phyloP scores from a whole-genome alignment of 2,329 filamentous ascomycete species.

The Aspergillus fischeri region DNA sequence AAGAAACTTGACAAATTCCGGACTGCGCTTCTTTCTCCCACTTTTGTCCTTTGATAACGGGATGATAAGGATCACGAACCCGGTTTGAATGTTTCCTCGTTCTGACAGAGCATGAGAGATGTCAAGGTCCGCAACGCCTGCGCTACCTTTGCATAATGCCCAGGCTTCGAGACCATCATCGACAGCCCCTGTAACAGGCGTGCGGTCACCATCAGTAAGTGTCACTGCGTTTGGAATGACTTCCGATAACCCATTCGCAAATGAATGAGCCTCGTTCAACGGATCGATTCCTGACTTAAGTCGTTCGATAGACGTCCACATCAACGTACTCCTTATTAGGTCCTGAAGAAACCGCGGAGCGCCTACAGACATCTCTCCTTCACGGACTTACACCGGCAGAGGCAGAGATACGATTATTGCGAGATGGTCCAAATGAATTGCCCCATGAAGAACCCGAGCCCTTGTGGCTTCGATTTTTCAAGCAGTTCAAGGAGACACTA shows the following conservation, averaged over 20 bases:
- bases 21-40: neutral
- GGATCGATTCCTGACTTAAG: conserved; percentile 13
- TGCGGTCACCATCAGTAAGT: conserved; percentile 34
- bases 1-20: neutral
- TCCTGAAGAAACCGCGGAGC: conserved; percentile 71
- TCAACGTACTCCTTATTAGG: conserved; percentile 61
- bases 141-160: conserved; percentile 56
- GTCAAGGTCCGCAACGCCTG: conserved; percentile 58
- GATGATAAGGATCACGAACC: conserved; percentile 22
- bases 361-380: conserved; percentile 75
- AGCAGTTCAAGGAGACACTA: conserved; percentile 94
- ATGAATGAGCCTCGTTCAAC: conserved; percentile 3
- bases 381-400: conserved; percentile 77
- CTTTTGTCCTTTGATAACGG: conserved; percentile 12
- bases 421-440: conserved; percentile 88
- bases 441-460: conserved; percentile 91
- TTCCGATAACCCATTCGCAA: neutral
- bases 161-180: conserved; percentile 29
- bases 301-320: conserved; percentile 35
- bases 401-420: conserved; percentile 71
- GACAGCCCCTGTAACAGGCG: conserved; percentile 22
- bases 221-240: neutral
- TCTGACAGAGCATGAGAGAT: conserved; percentile 50
- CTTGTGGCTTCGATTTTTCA: conserved; percentile 88
- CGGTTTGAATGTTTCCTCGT: conserved; percentile 13